A percentile compares a stretch with the other conserved stretches of the same genome.
These are phyloP conservation scores for Teunomyces barrocoloradensis DNA, from an alignment of 805 yeast genomes.

Conservation along the genomic window DNA sequence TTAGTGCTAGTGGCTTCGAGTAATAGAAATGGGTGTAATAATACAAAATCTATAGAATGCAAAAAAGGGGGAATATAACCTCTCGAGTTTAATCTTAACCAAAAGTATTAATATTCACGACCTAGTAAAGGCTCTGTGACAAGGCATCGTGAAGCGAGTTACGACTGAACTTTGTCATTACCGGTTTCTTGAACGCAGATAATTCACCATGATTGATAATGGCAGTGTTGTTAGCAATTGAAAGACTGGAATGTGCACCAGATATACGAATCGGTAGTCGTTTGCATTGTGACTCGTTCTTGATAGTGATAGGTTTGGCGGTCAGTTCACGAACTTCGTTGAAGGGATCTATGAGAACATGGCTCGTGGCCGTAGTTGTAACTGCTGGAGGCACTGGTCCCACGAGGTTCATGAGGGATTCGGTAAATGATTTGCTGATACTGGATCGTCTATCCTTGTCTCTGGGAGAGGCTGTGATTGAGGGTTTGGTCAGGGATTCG, in stretches of 20 bases:
- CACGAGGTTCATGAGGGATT: conserved; percentile 27
- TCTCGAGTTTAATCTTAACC: conserved; percentile 5
- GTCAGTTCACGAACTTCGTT: conserved; percentile 8
- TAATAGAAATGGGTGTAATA: conserved; percentile 4
- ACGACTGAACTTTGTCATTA: conserved; percentile 43
- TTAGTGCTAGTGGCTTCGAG: conserved; percentile 20
- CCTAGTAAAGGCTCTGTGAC: conserved; percentile 8
- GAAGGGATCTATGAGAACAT: neutral
- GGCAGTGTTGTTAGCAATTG: conserved; percentile 39
- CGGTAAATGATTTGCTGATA: conserved; percentile 28
- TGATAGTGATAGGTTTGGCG: conserved; percentile 20
- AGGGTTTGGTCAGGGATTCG: neutral
- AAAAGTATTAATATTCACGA: conserved; percentile 1
- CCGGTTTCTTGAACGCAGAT: conserved; percentile 33
- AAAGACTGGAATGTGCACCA: conserved; percentile 42
- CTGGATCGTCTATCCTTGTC: neutral
- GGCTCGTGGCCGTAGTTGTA: neutral
- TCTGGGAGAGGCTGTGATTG: neutral
- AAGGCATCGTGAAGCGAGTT: conserved; percentile 49
- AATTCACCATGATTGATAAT: conserved; percentile 44
- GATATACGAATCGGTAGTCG: conserved; percentile 28
- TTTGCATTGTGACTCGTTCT: conserved; percentile 28
- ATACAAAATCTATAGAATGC: conserved; percentile 1
- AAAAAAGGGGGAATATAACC: neutral
- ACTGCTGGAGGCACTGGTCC: conserved; percentile 5